These are phyloP conservation scores for Lycium ferocissimum DNA, from an alignment of 257 asterid genomes.

Conservation along the genomic window DNA sequence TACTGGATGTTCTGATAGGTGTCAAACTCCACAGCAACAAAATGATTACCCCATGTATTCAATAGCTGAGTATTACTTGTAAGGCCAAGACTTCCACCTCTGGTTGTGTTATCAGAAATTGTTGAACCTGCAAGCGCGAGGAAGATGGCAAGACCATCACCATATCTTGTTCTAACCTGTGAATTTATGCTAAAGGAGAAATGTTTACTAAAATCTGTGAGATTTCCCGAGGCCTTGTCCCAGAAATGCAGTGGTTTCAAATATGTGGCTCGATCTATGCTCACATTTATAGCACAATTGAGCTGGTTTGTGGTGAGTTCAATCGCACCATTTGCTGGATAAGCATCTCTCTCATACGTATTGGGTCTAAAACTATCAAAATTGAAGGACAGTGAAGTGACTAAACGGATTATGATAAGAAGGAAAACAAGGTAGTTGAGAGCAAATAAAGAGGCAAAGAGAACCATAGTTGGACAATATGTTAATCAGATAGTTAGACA, in stretches of 20 bases:
- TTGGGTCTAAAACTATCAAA: no score
- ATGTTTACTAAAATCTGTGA: constrained; percentile 31
- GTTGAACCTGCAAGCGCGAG: constrained; percentile 10
- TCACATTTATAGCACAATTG: neutral
- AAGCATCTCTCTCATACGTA: no score
- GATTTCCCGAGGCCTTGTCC: constrained; percentile 33
- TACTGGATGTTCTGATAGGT: neutral
- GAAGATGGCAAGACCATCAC: constrained; percentile 27
- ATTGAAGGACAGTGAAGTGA: no score
- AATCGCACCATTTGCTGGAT: no score
- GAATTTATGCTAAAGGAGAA: constrained; percentile 34
- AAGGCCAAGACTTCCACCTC: constrained; percentile 10
- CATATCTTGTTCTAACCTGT: neutral
- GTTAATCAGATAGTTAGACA: no score
- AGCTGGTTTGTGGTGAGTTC: no score
- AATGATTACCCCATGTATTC: neutral
- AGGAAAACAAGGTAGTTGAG: no score
- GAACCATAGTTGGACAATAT: neutral
- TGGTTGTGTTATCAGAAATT: neutral
- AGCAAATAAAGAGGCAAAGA: neutral
- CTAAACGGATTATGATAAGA: no score
- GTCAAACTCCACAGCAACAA: constrained; percentile 42
- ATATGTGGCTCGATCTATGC: constrained; percentile 30
- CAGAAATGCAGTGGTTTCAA: constrained; percentile 29
- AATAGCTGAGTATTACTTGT: neutral